These are phyloP conservation scores for Collybiopsis confluens DNA, from an alignment of 768 basidiomycete genomes.

Conservation along the genomic window DNA sequence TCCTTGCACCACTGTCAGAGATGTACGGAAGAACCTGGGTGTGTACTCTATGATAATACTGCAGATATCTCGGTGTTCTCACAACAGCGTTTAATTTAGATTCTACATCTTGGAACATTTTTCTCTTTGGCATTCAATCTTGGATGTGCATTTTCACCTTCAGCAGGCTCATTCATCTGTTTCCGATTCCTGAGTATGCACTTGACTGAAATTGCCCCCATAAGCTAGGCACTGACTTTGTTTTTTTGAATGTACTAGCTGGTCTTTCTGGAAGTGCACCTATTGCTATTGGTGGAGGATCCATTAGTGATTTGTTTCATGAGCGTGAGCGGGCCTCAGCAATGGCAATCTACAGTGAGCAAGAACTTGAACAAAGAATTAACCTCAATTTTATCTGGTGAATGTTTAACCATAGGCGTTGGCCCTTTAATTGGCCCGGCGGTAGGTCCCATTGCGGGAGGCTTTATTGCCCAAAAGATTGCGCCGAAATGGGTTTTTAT, in stretches of 20 bases:
- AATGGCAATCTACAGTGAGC: constrained; percentile 50
- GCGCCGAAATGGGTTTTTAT: constrained; percentile 50
- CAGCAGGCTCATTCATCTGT: constrained; percentile 35
- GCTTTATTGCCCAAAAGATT: constrained; percentile 44
- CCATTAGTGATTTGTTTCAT: constrained; percentile 52
- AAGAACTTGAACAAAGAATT: no score
- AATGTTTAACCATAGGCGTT: no score
- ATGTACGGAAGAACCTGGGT: constrained; percentile 55
- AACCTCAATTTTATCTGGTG: no score
- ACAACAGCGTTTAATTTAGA: constrained; percentile 28
- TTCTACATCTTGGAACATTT: constrained; percentile 46
- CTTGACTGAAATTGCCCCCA: not conserved
- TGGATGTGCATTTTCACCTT: constrained; percentile 55
- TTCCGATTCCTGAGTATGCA: constrained; percentile 52
- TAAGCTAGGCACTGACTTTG: not conserved
- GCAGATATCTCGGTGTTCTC: no score
- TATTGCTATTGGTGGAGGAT: constrained; percentile 50
- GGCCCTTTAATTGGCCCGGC: constrained; percentile 45
- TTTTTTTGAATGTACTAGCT: constrained; percentile 23
- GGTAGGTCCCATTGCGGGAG: constrained; percentile 49
- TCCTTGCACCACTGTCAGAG: constrained; percentile 38
- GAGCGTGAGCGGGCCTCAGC: constrained; percentile 52
- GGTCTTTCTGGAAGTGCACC: constrained; percentile 54
- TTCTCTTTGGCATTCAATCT: constrained; percentile 49
- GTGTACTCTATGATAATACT: no score